phyloP scores from a whole-genome alignment of 176 grass and related monocot genomes.

The Oryza australiensis region DNA sequence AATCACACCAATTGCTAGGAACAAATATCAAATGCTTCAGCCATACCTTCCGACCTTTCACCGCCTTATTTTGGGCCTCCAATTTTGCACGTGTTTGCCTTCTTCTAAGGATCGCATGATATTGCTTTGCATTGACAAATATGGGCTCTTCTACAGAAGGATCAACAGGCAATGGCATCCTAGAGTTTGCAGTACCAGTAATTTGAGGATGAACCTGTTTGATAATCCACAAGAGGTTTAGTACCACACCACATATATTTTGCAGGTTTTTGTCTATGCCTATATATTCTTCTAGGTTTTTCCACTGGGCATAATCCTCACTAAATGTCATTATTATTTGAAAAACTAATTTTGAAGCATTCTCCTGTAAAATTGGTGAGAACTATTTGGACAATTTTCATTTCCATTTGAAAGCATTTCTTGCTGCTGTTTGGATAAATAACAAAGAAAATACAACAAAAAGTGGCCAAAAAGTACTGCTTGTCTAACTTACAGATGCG shows the following conservation, averaged over 20 bases:
- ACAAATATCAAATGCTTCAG: background rate
- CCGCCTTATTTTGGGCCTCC: constrained; percentile 93
- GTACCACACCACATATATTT: background rate
- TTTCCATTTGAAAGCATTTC: constrained; percentile 20
- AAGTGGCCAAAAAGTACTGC: background rate
- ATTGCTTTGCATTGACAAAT: constrained; percentile 98
- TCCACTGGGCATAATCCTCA: background rate
- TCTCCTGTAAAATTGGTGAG: background rate
- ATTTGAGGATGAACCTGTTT: constrained; percentile 54
- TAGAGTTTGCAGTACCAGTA: constrained; percentile 42
- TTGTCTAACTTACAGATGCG: constrained; percentile 37
- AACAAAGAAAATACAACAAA: constrained; percentile 17
- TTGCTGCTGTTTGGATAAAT: background rate
- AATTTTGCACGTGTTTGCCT: constrained; percentile 81
- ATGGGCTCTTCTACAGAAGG: constrained; percentile 77
- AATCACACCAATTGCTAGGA: background rate
- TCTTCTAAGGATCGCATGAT: constrained; percentile 87
- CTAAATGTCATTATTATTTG: background rate
- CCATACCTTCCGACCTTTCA: constrained; percentile 88
- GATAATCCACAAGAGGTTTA: constrained; percentile 16
- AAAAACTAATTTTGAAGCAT: background rate
- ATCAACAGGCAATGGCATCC: constrained; percentile 62
- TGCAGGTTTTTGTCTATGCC: background rate
- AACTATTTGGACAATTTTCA: background rate
- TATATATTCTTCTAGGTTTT: background rate